Evolutionary conservation across 2,329 filamentous ascomycete genomes (phyloP), one percentile per base, ranked within the genome.

Genomic region (Elsinoe fawcettii): DNA sequence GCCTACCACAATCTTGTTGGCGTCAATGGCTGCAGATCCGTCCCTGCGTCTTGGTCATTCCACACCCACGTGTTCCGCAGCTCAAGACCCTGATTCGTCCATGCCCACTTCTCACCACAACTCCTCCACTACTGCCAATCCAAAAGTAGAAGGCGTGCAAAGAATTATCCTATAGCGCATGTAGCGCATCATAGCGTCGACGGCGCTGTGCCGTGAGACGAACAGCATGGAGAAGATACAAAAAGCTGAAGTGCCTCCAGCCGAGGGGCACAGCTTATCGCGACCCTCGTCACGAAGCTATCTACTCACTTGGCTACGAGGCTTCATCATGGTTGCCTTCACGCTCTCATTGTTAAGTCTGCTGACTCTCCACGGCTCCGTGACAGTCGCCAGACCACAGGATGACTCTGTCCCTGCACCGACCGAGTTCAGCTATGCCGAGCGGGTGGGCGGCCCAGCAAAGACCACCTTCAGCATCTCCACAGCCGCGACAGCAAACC

Each of bases 401-500:
- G 46, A 51, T 51, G 46, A 32, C 25, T 16, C 18, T 2, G 11
- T 4, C n/a, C 41, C 41, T n/a, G 41, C 46, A 16, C 46, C 46
- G 25, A 51, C 25, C 32, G 12, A 53, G 49, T 23, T 25, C 30
- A 39, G 30, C 49, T 37, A 53, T 14, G 20, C 49, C 8, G 20
- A 25, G 16, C 2, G 49, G 16, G 34, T 37, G 1, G 49, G 25
- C 7, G 32, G 23, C 6, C 37, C 36, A 30, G 39, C 32, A 34
- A 20, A 25, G 12, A 43, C 57, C 11, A 58, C 60, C 6, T 61
- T 58, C 20, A 60, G 58, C n/a, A 58, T 59, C n/a, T 53, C 56
- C 11, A 61, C 60, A n/a, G 53, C 58, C 5, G 56, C 60, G 1
- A 55, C 60, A 2, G 60, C 60, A 7, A 58, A 51, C 4, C 55